Percentiles rank a stretch among this genome's conserved stretches.
Evolutionary conservation across 176 grass and related monocot genomes (phyloP).

Genomic region (Oryza glumipatula): DNA sequence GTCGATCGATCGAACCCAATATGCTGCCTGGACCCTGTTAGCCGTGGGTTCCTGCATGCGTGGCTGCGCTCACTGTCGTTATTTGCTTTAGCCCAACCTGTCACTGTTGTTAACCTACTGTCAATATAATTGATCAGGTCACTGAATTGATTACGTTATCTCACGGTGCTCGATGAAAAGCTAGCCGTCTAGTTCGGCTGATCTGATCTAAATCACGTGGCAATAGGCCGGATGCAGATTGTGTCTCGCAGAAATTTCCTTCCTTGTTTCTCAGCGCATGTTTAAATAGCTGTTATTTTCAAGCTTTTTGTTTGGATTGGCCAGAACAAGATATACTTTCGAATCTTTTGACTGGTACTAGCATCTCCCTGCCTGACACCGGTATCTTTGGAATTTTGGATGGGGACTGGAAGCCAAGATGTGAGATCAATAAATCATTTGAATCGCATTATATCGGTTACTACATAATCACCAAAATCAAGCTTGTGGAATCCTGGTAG

Average conservation of each 20-base stretch:
- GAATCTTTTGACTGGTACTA: constrained; percentile 36
- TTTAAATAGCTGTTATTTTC: neutral
- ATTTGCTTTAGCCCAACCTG: neutral
- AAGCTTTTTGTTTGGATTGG: neutral
- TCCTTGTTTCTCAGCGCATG: neutral
- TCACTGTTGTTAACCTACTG: neutral
- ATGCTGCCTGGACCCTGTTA: neutral
- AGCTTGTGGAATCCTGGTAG: neutral
- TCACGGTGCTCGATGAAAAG: neutral
- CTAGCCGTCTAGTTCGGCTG: neutral
- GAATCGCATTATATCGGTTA: neutral
- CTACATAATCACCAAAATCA: too few species aligned
- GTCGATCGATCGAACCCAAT: too few species aligned
- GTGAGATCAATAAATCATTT: neutral
- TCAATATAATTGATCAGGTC: too few species aligned
- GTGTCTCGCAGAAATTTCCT: neutral
- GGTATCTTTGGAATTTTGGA: neutral
- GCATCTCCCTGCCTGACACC: constrained; percentile 1
- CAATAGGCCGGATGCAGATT: neutral
- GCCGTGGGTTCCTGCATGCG: neutral
- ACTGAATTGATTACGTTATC: neutral
- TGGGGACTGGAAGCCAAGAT: neutral
- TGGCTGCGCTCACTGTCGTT: neutral
- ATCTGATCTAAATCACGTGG: neutral
- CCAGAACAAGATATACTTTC: constrained; percentile 5